Evolutionary conservation across 495 filamentous ascomycete genomes (phyloP).

Genomic region (Friedmanniomyces endolithicus): DNA sequence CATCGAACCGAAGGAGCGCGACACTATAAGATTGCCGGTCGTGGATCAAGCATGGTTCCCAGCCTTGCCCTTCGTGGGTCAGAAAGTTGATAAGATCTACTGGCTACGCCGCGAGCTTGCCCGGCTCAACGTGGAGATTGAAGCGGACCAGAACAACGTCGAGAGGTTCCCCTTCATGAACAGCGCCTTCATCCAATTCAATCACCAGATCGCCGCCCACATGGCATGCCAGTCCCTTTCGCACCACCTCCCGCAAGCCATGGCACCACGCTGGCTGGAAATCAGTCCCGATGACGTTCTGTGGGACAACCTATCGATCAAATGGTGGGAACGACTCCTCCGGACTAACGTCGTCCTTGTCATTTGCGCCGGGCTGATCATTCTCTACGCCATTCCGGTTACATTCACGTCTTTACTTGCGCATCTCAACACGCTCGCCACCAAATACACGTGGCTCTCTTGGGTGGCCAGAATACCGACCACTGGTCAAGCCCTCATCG

Average conservation of each 20-base stretch:
- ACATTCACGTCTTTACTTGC: constrained; percentile 74
- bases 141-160: constrained; percentile 73
- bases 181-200: constrained; percentile 97
- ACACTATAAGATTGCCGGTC: constrained; percentile 69
- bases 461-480: constrained; percentile 52
- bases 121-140: constrained; percentile 82
- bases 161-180: constrained; percentile 92
- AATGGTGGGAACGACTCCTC: constrained; percentile 85
- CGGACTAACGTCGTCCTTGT: constrained; percentile 54
- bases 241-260: constrained; percentile 85
- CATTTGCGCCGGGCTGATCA: constrained; percentile 58
- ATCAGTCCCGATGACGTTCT: constrained; percentile 88
- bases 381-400: constrained; percentile 86
- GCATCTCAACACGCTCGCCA: constrained; percentile 56
- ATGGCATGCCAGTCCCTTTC: constrained; percentile 93
- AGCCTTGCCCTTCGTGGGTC: constrained; percentile 62
- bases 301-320: constrained; percentile 96
- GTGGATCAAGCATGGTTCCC: constrained; percentile 77
- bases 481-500: constrained; percentile 53
- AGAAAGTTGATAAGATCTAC: constrained; percentile 92
- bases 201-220: constrained; percentile 91
- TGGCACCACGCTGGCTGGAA: constrained; percentile 85
- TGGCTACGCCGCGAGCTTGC: constrained; percentile 81
- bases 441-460: constrained; percentile 49
- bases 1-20: constrained; percentile 66